Conservation (phyloP, 768 basidiomycete genomes). For the Termitomyces sp. region DNA sequence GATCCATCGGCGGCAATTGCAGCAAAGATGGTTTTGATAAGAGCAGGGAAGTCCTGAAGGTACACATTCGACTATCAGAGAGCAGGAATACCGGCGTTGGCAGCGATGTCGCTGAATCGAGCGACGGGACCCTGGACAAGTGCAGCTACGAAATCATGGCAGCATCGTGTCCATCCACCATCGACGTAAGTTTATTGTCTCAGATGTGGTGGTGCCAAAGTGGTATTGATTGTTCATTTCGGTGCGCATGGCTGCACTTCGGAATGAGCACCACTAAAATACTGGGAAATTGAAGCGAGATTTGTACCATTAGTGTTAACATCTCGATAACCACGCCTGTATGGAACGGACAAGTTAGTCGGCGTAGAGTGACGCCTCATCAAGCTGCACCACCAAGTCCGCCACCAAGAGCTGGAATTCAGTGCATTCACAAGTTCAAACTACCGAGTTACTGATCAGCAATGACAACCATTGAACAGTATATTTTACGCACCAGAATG, state of each 20-base stretch:
- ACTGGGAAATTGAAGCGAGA: not conserved
- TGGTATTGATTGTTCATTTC: conserved; percentile 97
- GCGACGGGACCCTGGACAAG: conserved; percentile 80
- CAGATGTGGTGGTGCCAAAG: conserved; percentile 71
- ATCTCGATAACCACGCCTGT: conserved; percentile 93
- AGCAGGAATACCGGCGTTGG: conserved; percentile 88
- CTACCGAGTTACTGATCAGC: conserved; percentile 26
- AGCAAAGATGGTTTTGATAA: conserved; percentile 76
- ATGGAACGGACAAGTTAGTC: not conserved
- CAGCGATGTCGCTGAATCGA: conserved; percentile 93
- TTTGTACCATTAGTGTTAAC: conserved; percentile 69
- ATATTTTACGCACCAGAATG: conserved; percentile 21
- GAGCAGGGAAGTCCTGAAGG: conserved; percentile 54
- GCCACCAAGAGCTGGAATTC: conserved; percentile 80
- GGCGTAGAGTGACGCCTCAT: conserved; percentile 6
- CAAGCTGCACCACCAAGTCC: conserved; percentile 87
- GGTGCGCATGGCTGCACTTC: conserved; percentile 70
- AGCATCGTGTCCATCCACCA: conserved; percentile 81
- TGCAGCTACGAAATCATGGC: conserved; percentile 82
- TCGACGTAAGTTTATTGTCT: conserved; percentile 58
- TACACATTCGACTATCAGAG: conserved; percentile 73
- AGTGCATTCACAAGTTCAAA: conserved; percentile 81
- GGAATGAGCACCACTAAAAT: conserved; percentile 5
- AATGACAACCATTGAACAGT: not conserved
- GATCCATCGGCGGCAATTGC: conserved; percentile 76